These are phyloP conservation scores for Ustilago nuda DNA, from an alignment of 1,284 basidiomycete genomes.

Conservation along the genomic window DNA sequence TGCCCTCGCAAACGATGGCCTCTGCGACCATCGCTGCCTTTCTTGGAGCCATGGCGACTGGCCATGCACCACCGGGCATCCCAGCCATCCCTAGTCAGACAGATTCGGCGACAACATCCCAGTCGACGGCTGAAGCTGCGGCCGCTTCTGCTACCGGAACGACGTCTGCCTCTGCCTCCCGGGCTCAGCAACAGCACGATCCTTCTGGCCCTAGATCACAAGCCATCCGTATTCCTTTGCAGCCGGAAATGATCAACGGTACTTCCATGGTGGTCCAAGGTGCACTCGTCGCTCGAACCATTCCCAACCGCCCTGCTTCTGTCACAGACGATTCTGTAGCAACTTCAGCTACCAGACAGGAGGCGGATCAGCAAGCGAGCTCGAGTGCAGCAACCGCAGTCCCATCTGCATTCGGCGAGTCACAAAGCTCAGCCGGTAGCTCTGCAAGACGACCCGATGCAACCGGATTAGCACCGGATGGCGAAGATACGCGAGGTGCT, in stretches of 20 bases:
- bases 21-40: constrained; percentile 36
- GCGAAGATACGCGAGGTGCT: constrained; percentile 44
- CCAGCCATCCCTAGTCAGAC: background rate
- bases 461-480: constrained; percentile 14
- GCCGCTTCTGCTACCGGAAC: background rate
- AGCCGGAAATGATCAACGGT: constrained; percentile 52
- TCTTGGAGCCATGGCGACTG: constrained; percentile 22
- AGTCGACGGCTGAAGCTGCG: background rate
- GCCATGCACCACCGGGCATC: background rate
- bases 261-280: constrained; percentile 68
- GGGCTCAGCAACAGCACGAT: constrained; percentile 10
- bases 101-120: background rate
- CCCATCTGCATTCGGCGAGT: background rate
- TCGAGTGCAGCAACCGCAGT: background rate
- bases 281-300: constrained; percentile 56
- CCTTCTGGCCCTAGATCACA: constrained; percentile 14
- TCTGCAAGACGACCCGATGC: background rate
- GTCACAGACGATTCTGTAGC: background rate
- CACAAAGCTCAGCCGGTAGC: background rate
- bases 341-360: constrained; percentile 5
- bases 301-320: constrained; percentile 27
- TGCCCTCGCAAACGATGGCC: constrained; percentile 5
- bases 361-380: background rate
- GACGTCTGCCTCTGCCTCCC: constrained; percentile 1
- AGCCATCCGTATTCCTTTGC: constrained; percentile 31